A percentile compares a stretch with the other conserved stretches of the same genome.
Evolutionary conservation across 495 filamentous ascomycete genomes (phyloP).

Genomic region (Polyplosphaeria fusca): DNA sequence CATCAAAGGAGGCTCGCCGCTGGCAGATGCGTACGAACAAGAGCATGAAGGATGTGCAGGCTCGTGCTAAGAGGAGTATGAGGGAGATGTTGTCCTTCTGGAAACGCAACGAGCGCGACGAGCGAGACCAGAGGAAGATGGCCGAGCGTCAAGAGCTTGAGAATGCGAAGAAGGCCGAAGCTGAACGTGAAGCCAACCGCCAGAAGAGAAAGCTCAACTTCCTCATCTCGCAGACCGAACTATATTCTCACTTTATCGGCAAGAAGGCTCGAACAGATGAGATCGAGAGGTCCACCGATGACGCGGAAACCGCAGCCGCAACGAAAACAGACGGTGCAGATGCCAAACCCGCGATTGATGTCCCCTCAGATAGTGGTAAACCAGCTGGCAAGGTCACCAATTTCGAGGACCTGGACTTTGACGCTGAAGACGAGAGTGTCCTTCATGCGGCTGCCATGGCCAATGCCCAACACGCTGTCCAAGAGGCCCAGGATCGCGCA

Average conservation of each 20-base stretch:
- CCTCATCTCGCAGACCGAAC: slow-evolving; percentile 95
- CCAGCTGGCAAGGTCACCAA: slow-evolving; percentile 69
- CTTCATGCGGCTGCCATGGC: slow-evolving; percentile 82
- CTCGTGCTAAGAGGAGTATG: slow-evolving; percentile 95
- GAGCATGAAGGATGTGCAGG: slow-evolving; percentile 94
- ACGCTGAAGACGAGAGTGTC: slow-evolving; percentile 84
- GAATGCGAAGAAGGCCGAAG: slow-evolving; percentile 92
- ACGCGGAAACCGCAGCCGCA: slow-evolving; percentile 57
- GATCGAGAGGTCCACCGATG: slow-evolving; percentile 81
- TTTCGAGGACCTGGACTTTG: slow-evolving; percentile 93
- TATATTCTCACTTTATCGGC: slow-evolving; percentile 99
- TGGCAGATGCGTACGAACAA: slow-evolving; percentile 99
- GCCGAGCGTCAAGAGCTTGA: slow-evolving; percentile 97
- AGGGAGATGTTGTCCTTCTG: slow-evolving; percentile 99
- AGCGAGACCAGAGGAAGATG: slow-evolving; percentile 87
- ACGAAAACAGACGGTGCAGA: slow-evolving; percentile 34
- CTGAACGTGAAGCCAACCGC: slow-evolving; percentile 91
- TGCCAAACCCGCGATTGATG: slow-evolving; percentile 42
- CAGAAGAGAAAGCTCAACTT: slow-evolving; percentile 99
- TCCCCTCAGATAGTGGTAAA: slow-evolving; percentile 44
- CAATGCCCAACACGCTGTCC: slow-evolving; percentile 94
- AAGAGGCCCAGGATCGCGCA: slow-evolving; percentile 89
- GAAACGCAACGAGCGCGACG: slow-evolving; percentile 97
- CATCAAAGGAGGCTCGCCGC: slow-evolving; percentile 92
- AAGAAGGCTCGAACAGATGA: slow-evolving; percentile 98